Base-by-base conservation (phyloP, 225 moss, liverwort and hornwort genomes). In the Bryoerythrophyllum caledonicum region DNA sequence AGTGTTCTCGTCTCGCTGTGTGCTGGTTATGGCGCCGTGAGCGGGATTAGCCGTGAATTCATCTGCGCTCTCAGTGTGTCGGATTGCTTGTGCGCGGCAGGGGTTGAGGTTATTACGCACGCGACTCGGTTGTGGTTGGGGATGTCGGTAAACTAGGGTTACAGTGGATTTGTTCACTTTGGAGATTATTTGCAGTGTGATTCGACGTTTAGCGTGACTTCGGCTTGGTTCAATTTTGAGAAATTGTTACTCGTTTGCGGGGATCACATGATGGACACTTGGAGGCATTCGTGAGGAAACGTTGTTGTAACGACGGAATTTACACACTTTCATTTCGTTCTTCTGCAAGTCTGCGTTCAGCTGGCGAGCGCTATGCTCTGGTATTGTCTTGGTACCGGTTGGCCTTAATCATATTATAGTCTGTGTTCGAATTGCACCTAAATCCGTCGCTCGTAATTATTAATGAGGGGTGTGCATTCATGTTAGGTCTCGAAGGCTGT, bases 71-170 rank as follows among this genome's bases (percentile, higher is more conserved):
- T 60, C n/a, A 9, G 52, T 65, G 16, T 63, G 69, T 30, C 27
- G 23, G n/a, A 44, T 58, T 58, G n/a, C n/a, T n/a, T n/a, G n/a
- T n/a, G n/a, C n/a, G n/a, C n/a, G n/a, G n/a, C n/a, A n/a, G n/a
- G n/a, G n/a, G n/a, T n/a, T n/a, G n/a, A n/a, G n/a, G n/a, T n/a
- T n/a, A n/a, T n/a, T n/a, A n/a, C n/a, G n/a, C n/a, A n/a, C n/a
- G 58, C 60, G 52, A 21, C 28, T 37, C 54, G 67, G 55, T 53
- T 56, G 61, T 52, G 61, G n/a, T 53, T 52, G 67, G 56, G 6
- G 48, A n/a, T 76, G 72, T 62, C 49, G 76, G 77, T 65, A 53
- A 34, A 44, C 44, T 84, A 84, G 84, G 80, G 84, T 80, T 84
- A 70, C 8, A 51, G 70, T 77, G 70, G 59, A 80, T 72, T 65